Evolutionary conservation across 1,139 yeast species (phyloP), one percentile per base, ranked within the genome.

Genomic region (Saccharomyces hybrid): DNA sequence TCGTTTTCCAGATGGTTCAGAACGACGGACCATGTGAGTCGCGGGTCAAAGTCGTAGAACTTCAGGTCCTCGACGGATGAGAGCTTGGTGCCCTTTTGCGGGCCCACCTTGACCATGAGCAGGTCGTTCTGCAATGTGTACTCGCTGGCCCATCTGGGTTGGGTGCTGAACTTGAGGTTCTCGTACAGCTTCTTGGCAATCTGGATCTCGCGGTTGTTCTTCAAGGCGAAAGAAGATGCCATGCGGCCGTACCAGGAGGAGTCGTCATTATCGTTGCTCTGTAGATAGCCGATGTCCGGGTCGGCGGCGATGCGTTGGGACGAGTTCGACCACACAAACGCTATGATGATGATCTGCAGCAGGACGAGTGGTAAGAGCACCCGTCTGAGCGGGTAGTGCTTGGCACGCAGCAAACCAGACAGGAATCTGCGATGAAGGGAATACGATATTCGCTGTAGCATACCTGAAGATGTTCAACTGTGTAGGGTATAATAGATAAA

Each of bases 31-130:
- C 66, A 64, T 26, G 54, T 48, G 16, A 66, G 53, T 19, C 65
- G 53, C 27, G 69, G 69, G 54, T 64, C 68, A 32, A 58, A 52
- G 34, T 66, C 66, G 53, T 66, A 66, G 46, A 60, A 61, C 28
- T 53, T 42, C 32, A 61, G 49, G 2, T 64, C 61, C 24, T 58
- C 58, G 2, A 63, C 54, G n/a, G 58, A 51, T 0, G 47, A 47
- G 16, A 61, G 48, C 16, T 44, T 46, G 9, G 51, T 46, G 12
- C 61, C 62, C 44, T 47, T 55, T 11, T 53, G 46, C 0, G 61
- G 56, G 7, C 67, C 67, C 28, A 50, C 27, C 8, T 48, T 31
- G 2, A 58, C 49, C 19, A 62, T 58, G 48, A 63, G 48, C 24
- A 64, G 58, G 46, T 60, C 56, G 28, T 52, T 54, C 4, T 58